Percentiles rank a stretch among this genome's conserved stretches.
Conservation (phyloP, 2,329 filamentous ascomycete genomes). For the Botrytis aclada region DNA sequence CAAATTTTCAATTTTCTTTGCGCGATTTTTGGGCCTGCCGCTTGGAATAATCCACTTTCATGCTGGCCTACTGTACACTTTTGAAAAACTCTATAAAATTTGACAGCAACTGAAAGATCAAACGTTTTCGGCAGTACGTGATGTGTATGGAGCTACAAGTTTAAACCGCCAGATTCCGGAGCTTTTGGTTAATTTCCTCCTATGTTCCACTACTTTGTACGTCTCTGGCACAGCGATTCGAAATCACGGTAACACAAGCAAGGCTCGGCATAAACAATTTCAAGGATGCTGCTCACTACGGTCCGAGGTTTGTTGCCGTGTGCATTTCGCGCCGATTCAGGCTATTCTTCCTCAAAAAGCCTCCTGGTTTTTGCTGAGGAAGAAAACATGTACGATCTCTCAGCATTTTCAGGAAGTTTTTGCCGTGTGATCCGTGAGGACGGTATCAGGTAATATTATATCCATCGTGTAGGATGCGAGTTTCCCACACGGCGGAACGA, state of each 20-base stretch:
- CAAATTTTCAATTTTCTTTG: slow-evolving; percentile 13
- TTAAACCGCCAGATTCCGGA: slow-evolving; percentile 6
- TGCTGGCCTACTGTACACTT: neutral
- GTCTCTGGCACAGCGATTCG: neutral
- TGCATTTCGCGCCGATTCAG: neutral
- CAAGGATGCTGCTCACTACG: slow-evolving; percentile 1
- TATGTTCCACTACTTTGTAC: slow-evolving; percentile 14
- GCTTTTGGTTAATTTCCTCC: slow-evolving; percentile 5
- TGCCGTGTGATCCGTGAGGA: neutral
- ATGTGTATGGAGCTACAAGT: neutral
- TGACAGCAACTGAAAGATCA: neutral
- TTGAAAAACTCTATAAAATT: neutral
- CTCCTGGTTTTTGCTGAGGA: neutral
- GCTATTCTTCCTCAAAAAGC: neutral
- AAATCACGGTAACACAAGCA: slow-evolving; percentile 7
- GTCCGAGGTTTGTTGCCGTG: slow-evolving; percentile 11
- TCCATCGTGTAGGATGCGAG: neutral
- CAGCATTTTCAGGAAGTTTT: neutral
- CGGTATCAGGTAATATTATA: neutral
- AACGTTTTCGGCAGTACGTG: neutral
- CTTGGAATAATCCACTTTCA: slow-evolving; percentile 6
- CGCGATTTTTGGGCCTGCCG: neutral
- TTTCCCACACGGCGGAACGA: neutral
- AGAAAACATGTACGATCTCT: neutral
- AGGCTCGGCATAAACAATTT: neutral